phyloP scores from a whole-genome alignment of 768 basidiomycete genomes.

The Trametes maxima region DNA sequence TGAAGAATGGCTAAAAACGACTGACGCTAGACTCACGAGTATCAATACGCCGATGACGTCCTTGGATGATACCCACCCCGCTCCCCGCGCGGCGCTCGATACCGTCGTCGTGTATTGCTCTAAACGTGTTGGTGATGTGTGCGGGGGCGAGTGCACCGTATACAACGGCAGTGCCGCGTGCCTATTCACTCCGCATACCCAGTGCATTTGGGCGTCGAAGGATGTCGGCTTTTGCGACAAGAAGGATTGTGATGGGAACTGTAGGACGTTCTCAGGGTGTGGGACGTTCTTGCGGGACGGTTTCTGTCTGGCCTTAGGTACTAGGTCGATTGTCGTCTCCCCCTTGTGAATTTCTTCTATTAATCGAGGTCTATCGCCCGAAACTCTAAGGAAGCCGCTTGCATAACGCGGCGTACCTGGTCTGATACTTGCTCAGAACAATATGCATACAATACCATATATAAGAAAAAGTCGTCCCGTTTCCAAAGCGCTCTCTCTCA shows the following conservation, averaged over 20 bases:
- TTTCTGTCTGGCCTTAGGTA: slow-evolving; percentile 37
- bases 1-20: slow-evolving; percentile 21
- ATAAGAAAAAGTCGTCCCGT: too few relatives aligned
- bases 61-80: slow-evolving; percentile 16
- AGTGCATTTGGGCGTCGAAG: slow-evolving; percentile 36
- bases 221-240: slow-evolving; percentile 36
- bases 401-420: too few relatives aligned
- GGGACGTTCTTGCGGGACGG: slow-evolving; percentile 29
- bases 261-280: slow-evolving; percentile 30
- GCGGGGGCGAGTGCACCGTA: slow-evolving; percentile 37
- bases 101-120: slow-evolving; percentile 37
- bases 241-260: slow-evolving; percentile 30
- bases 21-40: slow-evolving; percentile 28
- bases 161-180: slow-evolving; percentile 35
- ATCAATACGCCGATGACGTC: slow-evolving; percentile 20
- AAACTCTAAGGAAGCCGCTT: too few relatives aligned
- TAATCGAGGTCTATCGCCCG: too few relatives aligned
- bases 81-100: slow-evolving; percentile 22
- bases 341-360: background rate
- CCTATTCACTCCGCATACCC: slow-evolving; percentile 33
- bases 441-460: too few relatives aligned
- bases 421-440: too few relatives aligned
- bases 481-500: too few relatives aligned
- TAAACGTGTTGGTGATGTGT: slow-evolving; percentile 26
- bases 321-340: slow-evolving; percentile 29